These are phyloP conservation scores for Plasmodium cynomolgi DNA, from an alignment of 169 alveolate species.

Conservation along the genomic window DNA sequence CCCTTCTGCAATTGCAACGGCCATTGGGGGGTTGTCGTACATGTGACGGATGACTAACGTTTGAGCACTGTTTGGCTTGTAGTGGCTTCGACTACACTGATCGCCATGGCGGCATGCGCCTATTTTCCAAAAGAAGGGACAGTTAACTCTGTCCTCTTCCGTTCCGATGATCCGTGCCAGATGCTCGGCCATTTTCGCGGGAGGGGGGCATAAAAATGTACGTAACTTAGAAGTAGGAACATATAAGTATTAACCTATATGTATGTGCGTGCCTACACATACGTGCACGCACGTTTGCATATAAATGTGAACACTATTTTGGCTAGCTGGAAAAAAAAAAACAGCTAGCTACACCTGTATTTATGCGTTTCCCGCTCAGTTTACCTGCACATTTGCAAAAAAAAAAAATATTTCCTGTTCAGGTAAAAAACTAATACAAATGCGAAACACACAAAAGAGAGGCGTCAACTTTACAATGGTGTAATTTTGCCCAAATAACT, in stretches of 20 bases:
- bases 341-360: conserved; percentile 26
- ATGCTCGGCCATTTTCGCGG: conserved; percentile 96
- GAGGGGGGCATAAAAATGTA: neutral
- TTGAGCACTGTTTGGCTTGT: conserved; percentile 97
- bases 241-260: neutral
- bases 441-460: neutral
- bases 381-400: conserved; percentile 18
- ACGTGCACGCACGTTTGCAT: neutral
- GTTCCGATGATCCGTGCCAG: conserved; percentile 98
- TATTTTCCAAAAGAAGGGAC: conserved; percentile 99
- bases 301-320: conserved; percentile 9
- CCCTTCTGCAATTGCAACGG: conserved; percentile 99
- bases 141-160: conserved; percentile 99
- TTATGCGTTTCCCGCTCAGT: neutral
- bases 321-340: conserved; percentile 16
- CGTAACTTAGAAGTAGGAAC: neutral
- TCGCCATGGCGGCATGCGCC: conserved; percentile 99
- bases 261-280: neutral
- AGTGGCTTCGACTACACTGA: conserved; percentile 98
- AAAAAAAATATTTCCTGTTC: conserved; percentile 38
- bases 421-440: neutral
- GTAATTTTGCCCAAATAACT: neutral
- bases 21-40: conserved; percentile 98
- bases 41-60: conserved; percentile 97
- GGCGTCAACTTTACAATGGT: neutral